Percentiles rank a stretch among this genome's conserved stretches.
phyloP scores from a whole-genome alignment of 75 land plant species.

The Picea sitchensis region DNA sequence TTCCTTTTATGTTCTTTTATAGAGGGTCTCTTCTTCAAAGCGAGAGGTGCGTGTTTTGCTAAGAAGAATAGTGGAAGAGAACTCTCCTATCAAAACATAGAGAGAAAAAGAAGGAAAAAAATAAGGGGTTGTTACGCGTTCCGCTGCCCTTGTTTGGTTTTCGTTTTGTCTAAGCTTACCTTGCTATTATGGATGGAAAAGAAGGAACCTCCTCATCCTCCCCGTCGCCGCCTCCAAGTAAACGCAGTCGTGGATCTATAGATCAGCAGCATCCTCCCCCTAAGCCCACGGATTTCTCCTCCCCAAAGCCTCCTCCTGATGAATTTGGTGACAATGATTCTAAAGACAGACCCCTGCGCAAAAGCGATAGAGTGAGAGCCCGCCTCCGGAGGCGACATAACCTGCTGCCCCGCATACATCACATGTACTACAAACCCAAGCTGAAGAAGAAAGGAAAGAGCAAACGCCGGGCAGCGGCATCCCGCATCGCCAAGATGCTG shows the following conservation, averaged over 20 bases:
- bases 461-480: constrained; percentile 51
- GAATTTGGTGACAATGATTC: constrained; percentile 24
- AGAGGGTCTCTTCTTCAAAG: too few relatives aligned
- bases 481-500: constrained; percentile 63
- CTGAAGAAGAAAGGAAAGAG: constrained; percentile 24
- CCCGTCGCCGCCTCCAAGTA: background rate
- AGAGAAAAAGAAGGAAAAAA: background rate
- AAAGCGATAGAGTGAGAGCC: constrained; percentile 46
- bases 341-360: constrained; percentile 33
- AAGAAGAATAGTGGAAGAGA: background rate
- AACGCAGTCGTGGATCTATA: constrained; percentile 8
- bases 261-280: background rate
- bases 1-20: too few relatives aligned
- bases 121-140: background rate
- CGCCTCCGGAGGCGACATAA: constrained; percentile 19
- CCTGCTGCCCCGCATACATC: constrained; percentile 17
- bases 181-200: constrained; percentile 5
- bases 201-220: background rate
- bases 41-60: too few relatives aligned
- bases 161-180: background rate
- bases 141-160: constrained; percentile 5
- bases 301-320: background rate
- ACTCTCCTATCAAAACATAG: too few relatives aligned
- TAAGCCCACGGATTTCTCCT: background rate
- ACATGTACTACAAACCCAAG: constrained; percentile 26